Conservation (phyloP, 2,329 filamentous ascomycete species). For the Colletotrichum chrysophilum region DNA sequence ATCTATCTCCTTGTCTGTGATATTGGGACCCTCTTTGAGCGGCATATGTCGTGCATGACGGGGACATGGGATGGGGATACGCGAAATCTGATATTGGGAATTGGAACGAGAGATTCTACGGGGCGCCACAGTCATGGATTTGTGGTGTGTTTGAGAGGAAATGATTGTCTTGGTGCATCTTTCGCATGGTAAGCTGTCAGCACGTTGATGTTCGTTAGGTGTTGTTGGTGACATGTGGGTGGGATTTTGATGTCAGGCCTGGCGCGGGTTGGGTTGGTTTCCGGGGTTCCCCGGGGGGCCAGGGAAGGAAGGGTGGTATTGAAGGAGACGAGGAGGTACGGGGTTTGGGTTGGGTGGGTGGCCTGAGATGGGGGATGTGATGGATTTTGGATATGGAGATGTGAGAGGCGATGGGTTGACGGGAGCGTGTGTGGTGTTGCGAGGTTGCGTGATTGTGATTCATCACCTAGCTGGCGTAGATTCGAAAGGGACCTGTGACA, state of each 20-base stretch:
- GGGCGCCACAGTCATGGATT: background rate
- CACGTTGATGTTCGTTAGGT: background rate
- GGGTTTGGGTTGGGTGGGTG: background rate
- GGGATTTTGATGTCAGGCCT: background rate
- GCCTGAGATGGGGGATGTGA: background rate
- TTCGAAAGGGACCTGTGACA: background rate
- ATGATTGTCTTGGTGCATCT: background rate
- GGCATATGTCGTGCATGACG: background rate
- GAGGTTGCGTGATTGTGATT: background rate
- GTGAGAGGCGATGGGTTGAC: background rate
- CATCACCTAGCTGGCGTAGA: background rate
- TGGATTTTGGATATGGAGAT: background rate
- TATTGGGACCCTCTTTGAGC: background rate
- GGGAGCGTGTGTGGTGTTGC: background rate
- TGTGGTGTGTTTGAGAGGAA: background rate
- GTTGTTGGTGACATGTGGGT: background rate
- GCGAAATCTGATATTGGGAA: background rate
- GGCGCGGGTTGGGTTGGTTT: background rate
- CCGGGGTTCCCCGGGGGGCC: background rate
- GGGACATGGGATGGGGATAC: background rate
- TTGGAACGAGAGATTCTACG: constrained; percentile 2
- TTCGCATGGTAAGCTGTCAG: background rate
- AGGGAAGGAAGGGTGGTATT: background rate
- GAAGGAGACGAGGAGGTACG: background rate
- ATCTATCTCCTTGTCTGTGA: background rate